Evolutionary conservation across 768 basidiomycete genomes (phyloP), one percentile per base, ranked within the genome.

Genomic region (Pleurotus salmoneostramineus): DNA sequence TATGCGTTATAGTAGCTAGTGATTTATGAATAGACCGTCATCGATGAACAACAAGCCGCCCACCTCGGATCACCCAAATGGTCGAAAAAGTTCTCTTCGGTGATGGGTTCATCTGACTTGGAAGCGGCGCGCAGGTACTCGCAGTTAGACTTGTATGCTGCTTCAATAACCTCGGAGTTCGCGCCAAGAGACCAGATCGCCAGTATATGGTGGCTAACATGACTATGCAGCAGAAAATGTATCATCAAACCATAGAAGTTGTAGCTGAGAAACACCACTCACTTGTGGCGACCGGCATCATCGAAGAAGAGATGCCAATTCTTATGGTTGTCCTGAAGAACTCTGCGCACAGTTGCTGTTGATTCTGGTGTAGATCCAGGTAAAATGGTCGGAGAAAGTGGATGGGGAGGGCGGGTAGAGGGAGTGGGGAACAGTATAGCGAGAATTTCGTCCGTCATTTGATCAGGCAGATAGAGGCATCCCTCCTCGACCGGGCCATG

Each of bases 111-210:
- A 0, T 83, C 83, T 5, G 85, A 79, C 43, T 68, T 61, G 56
- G 76, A 74, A 0, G 69, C 71, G 4, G 70, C 69, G 7, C 67
- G 69, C 60, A 78, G 75, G 45, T 65, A 60, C 21, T 27, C 21
- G 21, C 21, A 27, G 57, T 81, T 76, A 32, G 59, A 61, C 42
- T 74, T 60, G 63, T 79, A 80, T 6, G 69, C 76, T 3, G 71
- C 71, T 40, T 67, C 57, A 8, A 83, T 71, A 21, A 75, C 66
- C 21, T 67, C 60, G 3, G 63, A 67, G 60, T 76, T 70, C 0
- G 80, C 87, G 2, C 88, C 89, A 8, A 91, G 67, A 1, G 77
- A 74, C 74, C 83, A 89, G 1, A 84, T 76, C 4, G 85, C 83
- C 27, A 87, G 67, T 14, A 80, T 62, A 33, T 81, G 83, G 61